Base-by-base conservation (phyloP, 768 basidiomycete species). In the Chalciporus sphaerocephalus region DNA sequence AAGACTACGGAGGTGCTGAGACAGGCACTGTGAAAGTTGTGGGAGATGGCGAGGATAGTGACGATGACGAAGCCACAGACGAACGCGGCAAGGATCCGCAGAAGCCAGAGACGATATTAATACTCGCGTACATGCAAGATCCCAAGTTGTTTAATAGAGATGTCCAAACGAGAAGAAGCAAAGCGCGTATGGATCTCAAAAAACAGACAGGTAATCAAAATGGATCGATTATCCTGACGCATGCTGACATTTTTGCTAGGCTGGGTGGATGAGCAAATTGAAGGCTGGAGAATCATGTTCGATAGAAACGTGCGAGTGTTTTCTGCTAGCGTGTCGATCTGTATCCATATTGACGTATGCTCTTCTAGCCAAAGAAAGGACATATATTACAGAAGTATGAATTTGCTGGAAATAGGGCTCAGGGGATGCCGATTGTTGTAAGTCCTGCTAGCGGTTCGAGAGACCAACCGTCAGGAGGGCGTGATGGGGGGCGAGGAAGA, bases 281-380 rank as follows among this genome's bases (percentile, higher is more conserved):
- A 96, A 64, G 93, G 92, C 0, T 96, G 92, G 92, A 78, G 68
- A 46, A 82, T 88, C 44, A 91, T 95, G 85, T 64, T 96, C 47
- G 94, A 97, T 46, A 70, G 85, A 54, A 85, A 94, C 57, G 93
- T 95, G 57, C 50, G 87, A 72, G 18, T 51, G 2, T 44, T 43
- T 25, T 50, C 15, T 44, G n/a, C n/a, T n/a, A n/a, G n/a, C n/a
- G 13, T 33, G 34, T 44, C 24, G 38, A 38, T 47, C 36, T 46
- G 46, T 32, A 50, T 22, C 7, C 38, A 27, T 48, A 33, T 23
- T 28, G 13, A 46, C 35, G 24, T 46, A n/a, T 21, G 7, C 22
- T 42, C 22, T 40, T 38, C 4, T 57, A 87, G 82, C 85, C 85
- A 3, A 79, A 78, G 53, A 87, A 90, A 60, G 85, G 86, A 42